Evolutionary conservation across 2,329 filamentous ascomycete genomes (phyloP), one percentile per base, ranked within the genome.

Genomic region (Phoma herbarum): DNA sequence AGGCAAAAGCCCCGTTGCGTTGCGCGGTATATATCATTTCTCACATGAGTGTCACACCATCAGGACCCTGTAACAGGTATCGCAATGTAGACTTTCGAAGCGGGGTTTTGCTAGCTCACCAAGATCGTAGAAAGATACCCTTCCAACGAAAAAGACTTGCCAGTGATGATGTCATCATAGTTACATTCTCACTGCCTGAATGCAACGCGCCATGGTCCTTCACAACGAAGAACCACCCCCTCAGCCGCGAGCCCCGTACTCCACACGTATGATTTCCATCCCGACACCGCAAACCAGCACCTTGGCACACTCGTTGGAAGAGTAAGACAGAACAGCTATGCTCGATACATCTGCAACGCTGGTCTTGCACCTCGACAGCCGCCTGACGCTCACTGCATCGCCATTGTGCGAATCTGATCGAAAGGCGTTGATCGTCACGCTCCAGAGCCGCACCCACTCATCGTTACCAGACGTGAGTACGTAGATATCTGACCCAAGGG

Each of bases 331-430:
- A 2, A 81, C 62, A n/a, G 79, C 80, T 69, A 87, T 72, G 26
- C 80, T 79, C 2, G 84, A 83, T 18, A 85, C 80, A 73, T 88
- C 85, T 14, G 85, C 85, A 3, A 87, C 83, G 25, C 79, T 75
- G 20, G 82, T 85, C 59, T 73, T 78, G 14, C 69, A 58, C 52
- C 75, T 78, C 10, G 57, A 53, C 16, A 74, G 14, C 9, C 71
- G 70, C 52, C 62, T 67, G 7, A 82, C 66, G 0, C 68, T 52
- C 14, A 81, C 26, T n/a, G 26, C 11, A 43, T 70, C 62, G 12
- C 10, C 29, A 33, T 20, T 33, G 2, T 12, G 11, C 29, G 29
- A 31, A 9, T 31, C 29, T 12, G 10, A 2, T 47, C 20, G 18
- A 20, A 35, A 12, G 41, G 1, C 44, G 1, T 35, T 20, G 2